Evolutionary conservation across 768 basidiomycete species (phyloP).

Genomic region (Ramaria rubella): DNA sequence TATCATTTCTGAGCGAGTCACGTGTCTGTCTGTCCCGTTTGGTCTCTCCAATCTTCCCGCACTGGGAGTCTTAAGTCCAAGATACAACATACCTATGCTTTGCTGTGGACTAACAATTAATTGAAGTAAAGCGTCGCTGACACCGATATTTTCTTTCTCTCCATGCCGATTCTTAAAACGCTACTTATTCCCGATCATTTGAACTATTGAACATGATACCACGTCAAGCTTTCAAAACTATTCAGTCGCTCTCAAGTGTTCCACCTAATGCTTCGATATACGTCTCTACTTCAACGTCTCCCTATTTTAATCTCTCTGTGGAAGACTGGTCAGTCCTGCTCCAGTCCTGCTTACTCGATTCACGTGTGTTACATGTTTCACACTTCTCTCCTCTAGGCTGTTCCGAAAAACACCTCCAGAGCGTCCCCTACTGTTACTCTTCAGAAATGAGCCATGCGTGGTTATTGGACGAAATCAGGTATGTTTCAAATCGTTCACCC

Average conservation of each 20-base stretch:
- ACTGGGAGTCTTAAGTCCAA: too few species aligned
- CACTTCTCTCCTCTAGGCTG: slow-evolving; percentile 46
- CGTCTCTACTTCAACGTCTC: slow-evolving; percentile 70
- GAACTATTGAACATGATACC: background rate
- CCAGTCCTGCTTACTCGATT: background rate
- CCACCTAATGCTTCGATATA: slow-evolving; percentile 35
- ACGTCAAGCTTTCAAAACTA: background rate
- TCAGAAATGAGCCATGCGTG: slow-evolving; percentile 83
- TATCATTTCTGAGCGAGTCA: background rate
- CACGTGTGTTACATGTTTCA: background rate
- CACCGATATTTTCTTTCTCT: too few species aligned
- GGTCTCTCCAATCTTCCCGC: background rate
- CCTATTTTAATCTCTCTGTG: slow-evolving; percentile 83
- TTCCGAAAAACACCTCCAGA: slow-evolving; percentile 68
- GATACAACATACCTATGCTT: too few species aligned
- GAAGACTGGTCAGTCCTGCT: slow-evolving; percentile 71
- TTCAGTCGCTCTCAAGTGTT: background rate
- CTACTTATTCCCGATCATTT: too few species aligned
- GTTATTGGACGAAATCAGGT: slow-evolving; percentile 86
- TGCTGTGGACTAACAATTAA: too few species aligned
- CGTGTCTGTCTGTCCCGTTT: background rate
- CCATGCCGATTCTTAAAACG: too few species aligned
- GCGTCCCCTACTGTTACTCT: slow-evolving; percentile 74
- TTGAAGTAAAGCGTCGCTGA: too few species aligned
- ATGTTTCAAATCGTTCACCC: slow-evolving; percentile 5